Percentiles rank a stretch among this genome's conserved stretches.
Conservation (phyloP, 768 basidiomycete species). For the Coprinopsis cinerea region DNA sequence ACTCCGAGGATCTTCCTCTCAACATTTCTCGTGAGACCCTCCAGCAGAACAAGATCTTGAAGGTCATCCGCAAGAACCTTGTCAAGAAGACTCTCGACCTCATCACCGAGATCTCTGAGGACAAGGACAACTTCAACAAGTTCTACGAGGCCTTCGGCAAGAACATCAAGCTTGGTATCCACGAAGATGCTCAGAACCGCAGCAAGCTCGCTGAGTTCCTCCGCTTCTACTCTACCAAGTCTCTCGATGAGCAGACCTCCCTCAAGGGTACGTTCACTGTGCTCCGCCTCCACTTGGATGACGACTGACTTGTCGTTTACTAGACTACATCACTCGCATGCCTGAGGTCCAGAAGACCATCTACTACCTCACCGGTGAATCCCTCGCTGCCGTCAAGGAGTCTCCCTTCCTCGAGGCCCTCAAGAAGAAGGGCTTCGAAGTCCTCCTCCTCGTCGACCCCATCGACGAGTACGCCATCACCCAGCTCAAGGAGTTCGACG, state of each 20-base stretch:
- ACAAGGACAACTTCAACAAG: conserved; percentile 97
- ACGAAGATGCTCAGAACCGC: conserved; percentile 98
- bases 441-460: conserved; percentile 94
- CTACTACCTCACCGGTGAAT: conserved; percentile 99
- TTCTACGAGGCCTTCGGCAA: conserved; percentile 99
- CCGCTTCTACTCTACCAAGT: conserved; percentile 96
- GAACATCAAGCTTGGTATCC: conserved; percentile 99
- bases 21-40: conserved; percentile 99
- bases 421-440: conserved; percentile 99
- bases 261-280: conserved; percentile 65
- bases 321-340: conserved; percentile 99
- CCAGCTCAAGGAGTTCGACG: conserved; percentile 98
- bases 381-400: conserved; percentile 81
- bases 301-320: conserved; percentile 1
- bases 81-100: conserved; percentile 98
- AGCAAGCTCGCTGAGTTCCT: conserved; percentile 99
- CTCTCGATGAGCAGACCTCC: conserved; percentile 83
- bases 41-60: conserved; percentile 99
- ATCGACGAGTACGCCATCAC: conserved; percentile 99
- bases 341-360: conserved; percentile 98
- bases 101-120: conserved; percentile 94
- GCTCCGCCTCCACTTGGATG: background rate
- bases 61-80: conserved; percentile 98
- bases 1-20: conserved; percentile 98
- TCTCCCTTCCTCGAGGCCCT: conserved; percentile 99